Percentiles rank a stretch among this genome's conserved stretches.
phyloP scores from a whole-genome alignment of 1,284 basidiomycete genomes.

The Cryptococcus sp. region DNA sequence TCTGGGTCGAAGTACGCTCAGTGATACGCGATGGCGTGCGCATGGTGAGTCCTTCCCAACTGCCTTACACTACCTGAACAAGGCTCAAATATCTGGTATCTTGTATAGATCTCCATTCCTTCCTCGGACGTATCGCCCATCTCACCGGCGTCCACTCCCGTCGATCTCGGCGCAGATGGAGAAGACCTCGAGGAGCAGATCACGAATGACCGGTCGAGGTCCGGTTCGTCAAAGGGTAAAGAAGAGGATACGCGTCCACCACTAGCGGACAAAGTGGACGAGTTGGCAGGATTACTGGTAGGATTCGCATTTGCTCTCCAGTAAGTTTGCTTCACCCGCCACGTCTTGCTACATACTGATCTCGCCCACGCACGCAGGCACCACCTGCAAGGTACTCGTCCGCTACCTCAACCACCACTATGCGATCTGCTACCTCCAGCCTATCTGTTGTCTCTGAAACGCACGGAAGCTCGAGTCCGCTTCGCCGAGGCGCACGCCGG shows the following conservation, averaged over 20 bases:
- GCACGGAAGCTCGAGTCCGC: slow-evolving; percentile 49
- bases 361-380: slow-evolving; percentile 26
- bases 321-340: slow-evolving; percentile 19
- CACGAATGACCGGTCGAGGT: too few relatives aligned
- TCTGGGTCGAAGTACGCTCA: slow-evolving; percentile 46
- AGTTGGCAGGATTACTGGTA: slow-evolving; percentile 45
- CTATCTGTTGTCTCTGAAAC: slow-evolving; percentile 47
- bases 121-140: neutral
- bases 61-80: neutral
- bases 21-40: slow-evolving; percentile 46
- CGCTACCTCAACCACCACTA: slow-evolving; percentile 48
- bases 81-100: neutral
- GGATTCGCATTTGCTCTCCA: slow-evolving; percentile 52
- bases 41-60: slow-evolving; percentile 32
- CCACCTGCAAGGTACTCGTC: slow-evolving; percentile 46
- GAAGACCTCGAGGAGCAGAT: neutral
- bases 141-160: slow-evolving; percentile 5
- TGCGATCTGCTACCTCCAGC: slow-evolving; percentile 45
- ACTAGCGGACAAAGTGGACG: slow-evolving; percentile 31
- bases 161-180: slow-evolving; percentile 4
- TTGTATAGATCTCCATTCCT: slow-evolving; percentile 11
- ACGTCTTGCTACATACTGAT: neutral
- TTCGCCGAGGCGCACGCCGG: slow-evolving; percentile 46
- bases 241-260: slow-evolving; percentile 9
- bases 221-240: neutral